Conservation (phyloP, 768 basidiomycete genomes). For the Pleurotus citrinopileatus region DNA sequence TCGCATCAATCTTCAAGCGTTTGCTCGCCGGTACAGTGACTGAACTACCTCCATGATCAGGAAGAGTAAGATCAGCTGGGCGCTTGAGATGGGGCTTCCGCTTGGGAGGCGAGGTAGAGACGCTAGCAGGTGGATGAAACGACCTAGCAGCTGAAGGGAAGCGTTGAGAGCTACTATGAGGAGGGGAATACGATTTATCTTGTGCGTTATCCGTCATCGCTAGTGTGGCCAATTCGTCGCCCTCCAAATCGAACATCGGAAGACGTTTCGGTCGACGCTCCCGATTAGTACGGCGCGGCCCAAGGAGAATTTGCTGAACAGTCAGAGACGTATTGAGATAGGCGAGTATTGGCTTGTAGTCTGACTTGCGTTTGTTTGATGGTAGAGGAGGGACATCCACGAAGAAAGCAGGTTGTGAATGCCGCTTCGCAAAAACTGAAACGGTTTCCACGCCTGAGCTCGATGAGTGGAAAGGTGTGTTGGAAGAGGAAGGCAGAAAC, state of each 20-base stretch:
- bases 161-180: too few relatives aligned
- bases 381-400: background rate
- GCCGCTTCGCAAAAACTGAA: background rate
- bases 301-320: background rate
- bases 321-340: background rate
- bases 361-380: background rate
- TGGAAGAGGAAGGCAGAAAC: too few relatives aligned
- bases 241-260: too few relatives aligned
- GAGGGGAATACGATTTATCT: too few relatives aligned
- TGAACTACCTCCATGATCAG: too few relatives aligned
- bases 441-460: background rate
- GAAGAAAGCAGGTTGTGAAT: background rate
- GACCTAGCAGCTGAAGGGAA: too few relatives aligned
- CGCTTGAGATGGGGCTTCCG: background rate
- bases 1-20: background rate
- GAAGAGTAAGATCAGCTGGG: background rate
- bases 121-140: too few relatives aligned
- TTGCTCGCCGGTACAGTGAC: background rate
- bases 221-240: too few relatives aligned
- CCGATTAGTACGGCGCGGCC: background rate
- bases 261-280: background rate
- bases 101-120: background rate
- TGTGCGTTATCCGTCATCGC: background rate
- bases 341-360: background rate
- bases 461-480: too few relatives aligned